Conservation (phyloP, 352 stramenopile genomes). For the Albugo candida region DNA sequence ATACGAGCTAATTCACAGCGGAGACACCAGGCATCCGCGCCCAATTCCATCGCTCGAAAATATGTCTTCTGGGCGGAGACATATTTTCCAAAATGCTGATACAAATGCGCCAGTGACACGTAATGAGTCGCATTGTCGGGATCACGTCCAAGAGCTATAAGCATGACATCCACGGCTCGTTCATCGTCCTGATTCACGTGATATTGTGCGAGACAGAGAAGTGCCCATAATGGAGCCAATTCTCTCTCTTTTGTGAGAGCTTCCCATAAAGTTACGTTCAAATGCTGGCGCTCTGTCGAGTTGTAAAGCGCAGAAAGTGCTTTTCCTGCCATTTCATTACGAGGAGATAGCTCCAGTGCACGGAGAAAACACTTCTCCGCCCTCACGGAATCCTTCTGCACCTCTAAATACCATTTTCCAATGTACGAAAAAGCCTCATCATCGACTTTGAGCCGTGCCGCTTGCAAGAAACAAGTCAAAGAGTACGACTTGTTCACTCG, state of each 20-base stretch:
- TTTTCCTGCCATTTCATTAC: constrained; percentile 32
- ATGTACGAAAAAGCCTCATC: constrained; percentile 60
- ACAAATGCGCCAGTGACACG: constrained; percentile 58
- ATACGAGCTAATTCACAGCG: constrained; percentile 62
- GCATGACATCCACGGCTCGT: constrained; percentile 37
- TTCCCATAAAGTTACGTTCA: constrained; percentile 55
- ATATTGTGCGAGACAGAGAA: constrained; percentile 49
- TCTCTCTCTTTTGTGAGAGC: constrained; percentile 15
- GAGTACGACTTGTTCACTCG: constrained; percentile 36
- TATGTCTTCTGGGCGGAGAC: constrained; percentile 68
- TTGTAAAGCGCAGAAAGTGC: constrained; percentile 54
- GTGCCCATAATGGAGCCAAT: constrained; percentile 45
- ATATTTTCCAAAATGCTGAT: constrained; percentile 59
- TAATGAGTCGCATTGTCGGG: constrained; percentile 41
- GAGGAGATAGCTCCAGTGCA: constrained; percentile 32
- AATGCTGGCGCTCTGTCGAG: constrained; percentile 28
- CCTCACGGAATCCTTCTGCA: constrained; percentile 34
- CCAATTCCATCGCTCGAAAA: constrained; percentile 47
- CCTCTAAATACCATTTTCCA: constrained; percentile 52
- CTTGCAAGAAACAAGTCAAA: constrained; percentile 40
- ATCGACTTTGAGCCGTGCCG: constrained; percentile 33
- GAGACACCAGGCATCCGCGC: constrained; percentile 41
- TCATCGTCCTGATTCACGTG: constrained; percentile 49
- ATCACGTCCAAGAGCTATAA: constrained; percentile 53
- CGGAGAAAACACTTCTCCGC: constrained; percentile 78